These are phyloP conservation scores for Amanita molliuscula DNA, from an alignment of 768 basidiomycete species.

Conservation along the genomic window DNA sequence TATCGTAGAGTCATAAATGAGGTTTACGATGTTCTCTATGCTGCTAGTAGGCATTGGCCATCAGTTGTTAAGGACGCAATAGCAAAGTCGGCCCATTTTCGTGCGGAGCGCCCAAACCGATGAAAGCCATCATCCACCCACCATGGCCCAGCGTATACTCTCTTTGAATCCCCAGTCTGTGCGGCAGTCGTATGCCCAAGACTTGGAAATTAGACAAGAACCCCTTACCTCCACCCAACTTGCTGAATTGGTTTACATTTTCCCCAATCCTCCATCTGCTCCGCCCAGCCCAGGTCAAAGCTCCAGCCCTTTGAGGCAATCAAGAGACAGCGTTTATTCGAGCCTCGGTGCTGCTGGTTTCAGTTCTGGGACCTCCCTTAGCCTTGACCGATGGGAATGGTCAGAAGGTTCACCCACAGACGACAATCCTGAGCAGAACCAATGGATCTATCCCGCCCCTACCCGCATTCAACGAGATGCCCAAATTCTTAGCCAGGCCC, in stretches of 20 bases:
- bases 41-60: neutral
- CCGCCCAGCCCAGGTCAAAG: conserved; percentile 11
- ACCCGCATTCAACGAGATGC: neutral
- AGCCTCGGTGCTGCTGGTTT: neutral
- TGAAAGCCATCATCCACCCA: neutral
- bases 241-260: conserved; percentile 11
- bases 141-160: neutral
- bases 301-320: conserved; percentile 10
- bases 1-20: neutral
- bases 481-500: neutral
- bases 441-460: neutral
- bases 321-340: neutral
- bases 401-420: neutral
- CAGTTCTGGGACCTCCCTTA: neutral
- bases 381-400: conserved; percentile 1
- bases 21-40: neutral
- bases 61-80: neutral
- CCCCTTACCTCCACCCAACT: neutral
- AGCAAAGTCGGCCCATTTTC: no score
- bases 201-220: neutral
- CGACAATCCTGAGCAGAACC: neutral
- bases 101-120: neutral
- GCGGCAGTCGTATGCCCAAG: neutral
- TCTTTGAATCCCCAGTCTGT: neutral
- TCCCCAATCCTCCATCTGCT: conserved; percentile 14